A percentile compares a stretch with the other conserved stretches of the same genome.
These are phyloP conservation scores for Digitaria exilis DNA, from an alignment of 202 grass and related monocot genomes.

Conservation along the genomic window DNA sequence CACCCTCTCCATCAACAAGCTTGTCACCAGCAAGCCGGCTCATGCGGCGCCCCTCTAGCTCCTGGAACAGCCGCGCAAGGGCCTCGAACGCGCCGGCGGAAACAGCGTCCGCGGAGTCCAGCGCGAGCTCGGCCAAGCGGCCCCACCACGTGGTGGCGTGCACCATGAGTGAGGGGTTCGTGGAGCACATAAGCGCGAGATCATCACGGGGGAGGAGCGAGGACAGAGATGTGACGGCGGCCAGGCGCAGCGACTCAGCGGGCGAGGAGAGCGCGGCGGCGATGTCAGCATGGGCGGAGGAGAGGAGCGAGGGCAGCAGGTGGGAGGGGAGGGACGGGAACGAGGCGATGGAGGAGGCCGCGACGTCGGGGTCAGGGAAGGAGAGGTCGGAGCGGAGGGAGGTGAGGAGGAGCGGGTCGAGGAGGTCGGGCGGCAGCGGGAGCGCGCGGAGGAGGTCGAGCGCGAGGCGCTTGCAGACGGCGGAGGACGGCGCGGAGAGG, in stretches of 20 bases:
- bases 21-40: conserved; percentile 92
- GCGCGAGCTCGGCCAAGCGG: conserved; percentile 60
- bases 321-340: conserved; percentile 86
- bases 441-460: conserved; percentile 91
- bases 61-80: conserved; percentile 83
- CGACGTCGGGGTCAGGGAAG: conserved; percentile 92
- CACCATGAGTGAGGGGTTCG: conserved; percentile 76
- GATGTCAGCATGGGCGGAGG: conserved; percentile 75
- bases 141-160: conserved; percentile 88
- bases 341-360: conserved; percentile 80
- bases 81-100: conserved; percentile 79
- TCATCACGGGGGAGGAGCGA: conserved; percentile 90
- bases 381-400: conserved; percentile 81
- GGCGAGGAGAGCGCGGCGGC: conserved; percentile 68
- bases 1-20: conserved; percentile 86
- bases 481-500: conserved; percentile 71
- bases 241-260: conserved; percentile 76
- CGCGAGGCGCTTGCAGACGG: conserved; percentile 88
- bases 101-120: conserved; percentile 77
- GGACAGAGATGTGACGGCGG: conserved; percentile 74
- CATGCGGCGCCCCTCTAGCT: conserved; percentile 93
- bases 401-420: conserved; percentile 81
- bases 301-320: conserved; percentile 76
- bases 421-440: conserved; percentile 84
- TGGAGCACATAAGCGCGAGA: conserved; percentile 85